Evolutionary conservation across 2,329 filamentous ascomycete species (phyloP).

Genomic region (Geoglossum cookeanum): DNA sequence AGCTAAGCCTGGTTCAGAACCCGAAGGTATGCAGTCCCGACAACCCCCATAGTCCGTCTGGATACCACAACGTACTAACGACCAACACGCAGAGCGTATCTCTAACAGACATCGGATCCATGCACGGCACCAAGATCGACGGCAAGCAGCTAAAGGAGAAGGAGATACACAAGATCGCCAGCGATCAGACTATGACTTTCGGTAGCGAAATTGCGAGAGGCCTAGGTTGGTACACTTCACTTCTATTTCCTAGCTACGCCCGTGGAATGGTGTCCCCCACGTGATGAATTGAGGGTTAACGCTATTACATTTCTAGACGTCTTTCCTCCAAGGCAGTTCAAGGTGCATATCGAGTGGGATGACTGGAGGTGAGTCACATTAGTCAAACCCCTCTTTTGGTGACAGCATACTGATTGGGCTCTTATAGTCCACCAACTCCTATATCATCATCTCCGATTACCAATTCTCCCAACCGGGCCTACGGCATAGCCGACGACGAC

Average conservation of each 20-base stretch:
- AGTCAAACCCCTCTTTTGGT: not conserved
- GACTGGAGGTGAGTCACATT: not conserved
- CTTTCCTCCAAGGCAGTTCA: not conserved
- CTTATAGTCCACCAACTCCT: not conserved
- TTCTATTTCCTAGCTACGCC: not conserved
- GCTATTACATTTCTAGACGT: not conserved
- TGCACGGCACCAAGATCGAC: slow-evolving; percentile 43
- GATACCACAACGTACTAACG: not conserved
- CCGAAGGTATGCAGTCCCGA: not conserved
- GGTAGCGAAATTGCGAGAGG: slow-evolving; percentile 31
- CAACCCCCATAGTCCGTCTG: not conserved
- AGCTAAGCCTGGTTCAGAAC: slow-evolving; percentile 4
- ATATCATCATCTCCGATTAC: not conserved
- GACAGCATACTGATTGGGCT: not conserved
- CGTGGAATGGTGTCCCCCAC: not conserved
- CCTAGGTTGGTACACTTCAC: slow-evolving; percentile 16
- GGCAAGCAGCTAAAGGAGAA: slow-evolving; percentile 19
- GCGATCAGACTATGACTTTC: slow-evolving; percentile 23
- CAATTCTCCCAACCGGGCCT: not conserved
- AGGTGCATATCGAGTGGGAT: not conserved
- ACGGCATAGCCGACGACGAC: not conserved
- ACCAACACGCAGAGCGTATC: slow-evolving; percentile 21
- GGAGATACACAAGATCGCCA: slow-evolving; percentile 18
- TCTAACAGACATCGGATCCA: slow-evolving; percentile 36
- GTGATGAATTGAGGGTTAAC: not conserved